phyloP scores from a whole-genome alignment of 2,329 filamentous ascomycete species.

The Magnaporthales sp. region DNA sequence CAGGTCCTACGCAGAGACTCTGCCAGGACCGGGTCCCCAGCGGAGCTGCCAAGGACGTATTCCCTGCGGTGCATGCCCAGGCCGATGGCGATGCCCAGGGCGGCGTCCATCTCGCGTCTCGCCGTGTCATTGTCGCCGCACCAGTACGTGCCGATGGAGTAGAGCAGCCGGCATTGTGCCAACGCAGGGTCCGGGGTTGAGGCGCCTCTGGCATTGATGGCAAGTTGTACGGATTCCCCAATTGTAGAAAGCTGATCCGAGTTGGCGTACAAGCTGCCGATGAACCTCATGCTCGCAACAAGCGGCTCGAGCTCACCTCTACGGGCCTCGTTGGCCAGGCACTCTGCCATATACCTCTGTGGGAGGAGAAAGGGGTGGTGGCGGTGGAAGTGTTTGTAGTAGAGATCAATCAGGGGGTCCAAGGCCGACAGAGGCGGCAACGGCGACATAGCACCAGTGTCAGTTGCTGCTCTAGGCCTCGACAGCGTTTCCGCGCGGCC shows the following conservation, averaged over 20 bases:
- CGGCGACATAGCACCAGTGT: not conserved
- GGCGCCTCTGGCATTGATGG: not conserved
- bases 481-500: no score
- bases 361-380: constrained; percentile 23
- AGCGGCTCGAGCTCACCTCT: constrained; percentile 7
- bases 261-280: not conserved
- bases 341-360: not conserved
- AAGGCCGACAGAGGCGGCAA: not conserved
- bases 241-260: not conserved
- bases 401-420: constrained; percentile 21
- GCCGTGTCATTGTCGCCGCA: constrained; percentile 14
- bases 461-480: not conserved
- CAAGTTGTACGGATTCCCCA: not conserved
- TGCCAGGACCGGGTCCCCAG: constrained; percentile 34
- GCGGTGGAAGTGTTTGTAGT: constrained; percentile 25
- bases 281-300: not conserved
- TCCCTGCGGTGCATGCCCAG: constrained; percentile 49
- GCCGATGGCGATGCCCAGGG: constrained; percentile 49
- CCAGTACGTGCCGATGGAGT: constrained; percentile 27
- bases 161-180: constrained; percentile 26
- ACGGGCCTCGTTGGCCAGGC: constrained; percentile 2
- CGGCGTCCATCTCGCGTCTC: constrained; percentile 28
- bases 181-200: constrained; percentile 16
- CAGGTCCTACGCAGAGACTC: constrained; percentile 62
- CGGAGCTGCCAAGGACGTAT: constrained; percentile 40